Percentiles rank a stretch among this genome's conserved stretches.
phyloP scores from a whole-genome alignment of 2,329 filamentous ascomycete genomes.

The Penicillium sp. region DNA sequence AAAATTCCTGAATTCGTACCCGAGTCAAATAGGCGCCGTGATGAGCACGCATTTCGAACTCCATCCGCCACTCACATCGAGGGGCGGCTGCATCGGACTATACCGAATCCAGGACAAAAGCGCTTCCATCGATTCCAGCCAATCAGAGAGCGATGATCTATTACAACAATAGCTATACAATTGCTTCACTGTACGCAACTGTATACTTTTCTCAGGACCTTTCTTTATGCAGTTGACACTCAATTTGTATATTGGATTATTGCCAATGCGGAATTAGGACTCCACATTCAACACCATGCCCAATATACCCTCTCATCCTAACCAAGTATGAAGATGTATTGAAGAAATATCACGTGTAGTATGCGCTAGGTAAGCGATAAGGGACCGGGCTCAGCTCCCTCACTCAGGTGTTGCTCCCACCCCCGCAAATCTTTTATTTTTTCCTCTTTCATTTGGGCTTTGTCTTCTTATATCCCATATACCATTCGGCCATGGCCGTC shows the following conservation, averaged over 20 bases:
- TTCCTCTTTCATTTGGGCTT: constrained; percentile 3
- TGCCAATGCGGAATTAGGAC: background rate
- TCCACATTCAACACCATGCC: background rate
- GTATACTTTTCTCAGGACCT: background rate
- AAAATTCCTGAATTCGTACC: background rate
- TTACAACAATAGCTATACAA: background rate
- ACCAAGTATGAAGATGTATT: background rate
- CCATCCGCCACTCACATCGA: background rate
- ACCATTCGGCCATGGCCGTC: constrained; percentile 26
- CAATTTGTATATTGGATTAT: background rate
- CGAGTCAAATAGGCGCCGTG: constrained; percentile 10
- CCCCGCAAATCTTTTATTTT: constrained; percentile 3
- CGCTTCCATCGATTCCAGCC: background rate
- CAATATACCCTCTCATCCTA: background rate
- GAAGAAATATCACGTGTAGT: constrained; percentile 7
- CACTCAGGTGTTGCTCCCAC: background rate
- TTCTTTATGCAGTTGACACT: background rate
- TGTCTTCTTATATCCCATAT: background rate
- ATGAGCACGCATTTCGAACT: constrained; percentile 6
- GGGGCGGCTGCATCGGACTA: constrained; percentile 2
- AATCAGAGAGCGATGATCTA: background rate
- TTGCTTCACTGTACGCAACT: background rate
- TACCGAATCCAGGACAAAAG: constrained; percentile 5
- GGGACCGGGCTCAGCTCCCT: constrained; percentile 1
- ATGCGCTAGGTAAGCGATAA: constrained; percentile 10